These are phyloP conservation scores for Xylaria grammica DNA, from an alignment of 495 filamentous ascomycete species.

Conservation along the genomic window DNA sequence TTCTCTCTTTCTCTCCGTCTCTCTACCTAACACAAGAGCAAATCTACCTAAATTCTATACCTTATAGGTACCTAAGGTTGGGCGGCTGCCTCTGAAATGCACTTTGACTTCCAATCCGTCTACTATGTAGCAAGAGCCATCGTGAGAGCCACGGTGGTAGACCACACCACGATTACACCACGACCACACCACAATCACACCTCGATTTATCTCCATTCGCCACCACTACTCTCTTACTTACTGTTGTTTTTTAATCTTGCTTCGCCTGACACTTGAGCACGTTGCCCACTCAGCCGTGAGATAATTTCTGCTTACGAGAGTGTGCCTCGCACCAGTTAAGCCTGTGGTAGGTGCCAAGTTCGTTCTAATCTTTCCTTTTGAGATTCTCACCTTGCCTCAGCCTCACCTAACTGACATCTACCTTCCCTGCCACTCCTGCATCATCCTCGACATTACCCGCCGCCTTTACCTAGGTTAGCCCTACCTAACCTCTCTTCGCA, in stretches of 20 bases:
- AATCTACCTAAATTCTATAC: too few species aligned
- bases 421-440: not conserved
- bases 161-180: too few species aligned
- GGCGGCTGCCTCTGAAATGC: not conserved
- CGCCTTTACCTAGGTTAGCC: not conserved
- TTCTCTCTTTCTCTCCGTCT: too few species aligned
- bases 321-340: not conserved
- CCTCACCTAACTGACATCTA: slow-evolving; percentile 5
- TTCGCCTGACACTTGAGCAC: not conserved
- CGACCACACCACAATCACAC: too few species aligned
- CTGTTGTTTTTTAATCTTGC: too few species aligned
- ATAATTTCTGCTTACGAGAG: not conserved
- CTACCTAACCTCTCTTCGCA: not conserved
- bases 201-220: too few species aligned
- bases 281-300: not conserved
- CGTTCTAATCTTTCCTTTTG: not conserved
- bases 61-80: too few species aligned
- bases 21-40: too few species aligned
- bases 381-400: not conserved
- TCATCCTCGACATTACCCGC: not conserved
- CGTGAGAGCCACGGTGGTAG: too few species aligned
- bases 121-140: too few species aligned
- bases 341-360: not conserved
- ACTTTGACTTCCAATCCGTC: not conserved
- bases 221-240: too few species aligned